Conservation (phyloP, 164 flowering plant genomes). For the Platanus orientalis region DNA sequence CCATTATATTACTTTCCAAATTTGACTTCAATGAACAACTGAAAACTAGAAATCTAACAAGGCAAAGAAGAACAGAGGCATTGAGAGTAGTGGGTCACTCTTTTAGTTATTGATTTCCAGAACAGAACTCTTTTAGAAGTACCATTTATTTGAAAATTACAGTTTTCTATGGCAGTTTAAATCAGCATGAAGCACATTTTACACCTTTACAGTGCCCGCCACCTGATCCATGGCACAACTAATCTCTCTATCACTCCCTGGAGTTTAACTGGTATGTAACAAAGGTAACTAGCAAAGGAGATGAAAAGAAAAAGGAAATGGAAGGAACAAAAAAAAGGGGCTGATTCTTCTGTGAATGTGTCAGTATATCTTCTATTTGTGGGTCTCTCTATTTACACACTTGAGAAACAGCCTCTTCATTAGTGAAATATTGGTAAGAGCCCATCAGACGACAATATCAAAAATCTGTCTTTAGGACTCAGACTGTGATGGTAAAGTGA, state of each 20-base stretch:
- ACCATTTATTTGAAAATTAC: conserved; percentile 39
- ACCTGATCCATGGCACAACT: conserved; percentile 20
- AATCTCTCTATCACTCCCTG: conserved; percentile 3
- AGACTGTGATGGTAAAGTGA: conserved; percentile 63
- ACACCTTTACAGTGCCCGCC: conserved; percentile 38
- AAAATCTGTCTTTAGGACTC: conserved; percentile 59
- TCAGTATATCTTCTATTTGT: conserved; percentile 15
- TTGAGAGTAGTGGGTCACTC: conserved; percentile 14
- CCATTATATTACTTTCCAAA: too few relatives aligned
- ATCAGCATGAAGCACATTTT: conserved; percentile 35
- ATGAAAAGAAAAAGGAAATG: conserved; percentile 14
- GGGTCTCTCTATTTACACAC: conserved; percentile 36
- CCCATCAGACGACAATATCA: conserved; percentile 76
- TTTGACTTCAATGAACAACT: too few relatives aligned
- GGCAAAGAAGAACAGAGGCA: not conserved
- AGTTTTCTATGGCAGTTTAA: conserved; percentile 26
- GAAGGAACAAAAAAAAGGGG: not conserved
- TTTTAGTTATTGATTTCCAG: conserved; percentile 5
- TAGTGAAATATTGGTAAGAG: conserved; percentile 84
- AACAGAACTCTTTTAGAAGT: conserved; percentile 23
- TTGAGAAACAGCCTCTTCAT: conserved; percentile 78
- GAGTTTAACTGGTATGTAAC: conserved; percentile 23
- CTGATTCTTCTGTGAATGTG: conserved; percentile 13
- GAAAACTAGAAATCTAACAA: not conserved
- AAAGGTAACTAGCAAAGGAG: conserved; percentile 10